These are phyloP conservation scores for Thalassiosira oceanica DNA, from an alignment of 352 stramenopile species.

Conservation along the genomic window DNA sequence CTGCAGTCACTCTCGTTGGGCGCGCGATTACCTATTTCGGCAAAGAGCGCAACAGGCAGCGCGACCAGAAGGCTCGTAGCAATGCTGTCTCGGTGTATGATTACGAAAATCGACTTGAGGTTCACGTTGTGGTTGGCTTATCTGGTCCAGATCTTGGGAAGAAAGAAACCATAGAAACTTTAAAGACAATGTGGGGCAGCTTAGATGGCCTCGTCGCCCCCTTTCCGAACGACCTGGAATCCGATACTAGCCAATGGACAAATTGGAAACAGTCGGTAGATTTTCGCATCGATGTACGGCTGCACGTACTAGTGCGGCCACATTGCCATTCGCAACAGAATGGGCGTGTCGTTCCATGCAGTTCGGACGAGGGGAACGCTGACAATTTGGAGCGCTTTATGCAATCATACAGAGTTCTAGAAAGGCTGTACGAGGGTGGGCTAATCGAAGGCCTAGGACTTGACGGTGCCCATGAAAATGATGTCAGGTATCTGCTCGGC, in stretches of 20 bases:
- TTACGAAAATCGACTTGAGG: conserved; percentile 49
- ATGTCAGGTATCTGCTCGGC: conserved; percentile 34
- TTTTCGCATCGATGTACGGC: conserved; percentile 29
- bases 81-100: conserved; percentile 23
- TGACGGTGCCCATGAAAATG: conserved; percentile 11
- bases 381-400: conserved; percentile 21
- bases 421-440: conserved; percentile 34
- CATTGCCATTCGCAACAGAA: conserved; percentile 13
- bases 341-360: conserved; percentile 19
- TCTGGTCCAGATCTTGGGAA: conserved; percentile 22
- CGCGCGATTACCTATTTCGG: conserved; percentile 34
- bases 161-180: conserved; percentile 25
- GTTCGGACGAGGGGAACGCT: conserved; percentile 7
- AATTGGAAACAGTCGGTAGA: conserved; percentile 16
- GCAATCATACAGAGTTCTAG: conserved; percentile 26
- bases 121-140: conserved; percentile 38
- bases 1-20: conserved; percentile 34
- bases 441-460: conserved; percentile 42
- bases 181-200: conserved; percentile 19
- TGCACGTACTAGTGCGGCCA: conserved; percentile 34
- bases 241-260: background rate
- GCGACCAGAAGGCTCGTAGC: conserved; percentile 2
- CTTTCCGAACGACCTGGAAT: conserved; percentile 24
- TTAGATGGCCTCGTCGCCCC: conserved; percentile 39
- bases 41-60: conserved; percentile 24